Conservation (phyloP, 2,329 filamentous ascomycete species). For the Verticillium dahliae region DNA sequence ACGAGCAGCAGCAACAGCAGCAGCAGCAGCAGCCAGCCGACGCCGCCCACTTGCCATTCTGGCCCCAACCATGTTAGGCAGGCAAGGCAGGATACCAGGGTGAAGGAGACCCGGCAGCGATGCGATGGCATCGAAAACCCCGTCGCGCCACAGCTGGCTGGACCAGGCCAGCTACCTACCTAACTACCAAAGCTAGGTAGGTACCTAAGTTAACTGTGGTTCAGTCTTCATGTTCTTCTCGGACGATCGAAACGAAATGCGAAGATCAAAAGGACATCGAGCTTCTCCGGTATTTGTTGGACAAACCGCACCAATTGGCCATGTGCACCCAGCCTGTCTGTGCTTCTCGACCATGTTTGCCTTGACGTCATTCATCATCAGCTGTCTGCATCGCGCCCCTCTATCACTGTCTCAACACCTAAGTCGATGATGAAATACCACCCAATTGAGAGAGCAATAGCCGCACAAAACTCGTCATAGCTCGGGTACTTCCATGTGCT, state of each 20-base stretch:
- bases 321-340: neutral
- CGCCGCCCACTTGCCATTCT: no score
- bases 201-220: no score
- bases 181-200: no score
- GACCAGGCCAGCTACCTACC: no score
- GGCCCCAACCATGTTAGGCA: no score
- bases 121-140: no score
- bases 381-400: neutral
- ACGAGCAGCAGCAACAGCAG: neutral
- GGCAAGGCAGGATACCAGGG: no score
- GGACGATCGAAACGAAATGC: neutral
- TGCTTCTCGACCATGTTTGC: neutral
- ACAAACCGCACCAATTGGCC: neutral
- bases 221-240: neutral
- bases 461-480: neutral
- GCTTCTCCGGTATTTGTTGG: neutral
- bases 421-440: neutral
- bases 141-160: no score
- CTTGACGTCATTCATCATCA: neutral
- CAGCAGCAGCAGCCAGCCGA: neutral
- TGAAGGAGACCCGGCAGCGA: no score
- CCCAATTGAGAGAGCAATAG: neutral
- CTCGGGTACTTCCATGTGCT: neutral
- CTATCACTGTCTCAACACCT: neutral
- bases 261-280: neutral